These are phyloP conservation scores for Leishmania gerbilli DNA, from an alignment of 208 protist genomes.

Conservation along the genomic window DNA sequence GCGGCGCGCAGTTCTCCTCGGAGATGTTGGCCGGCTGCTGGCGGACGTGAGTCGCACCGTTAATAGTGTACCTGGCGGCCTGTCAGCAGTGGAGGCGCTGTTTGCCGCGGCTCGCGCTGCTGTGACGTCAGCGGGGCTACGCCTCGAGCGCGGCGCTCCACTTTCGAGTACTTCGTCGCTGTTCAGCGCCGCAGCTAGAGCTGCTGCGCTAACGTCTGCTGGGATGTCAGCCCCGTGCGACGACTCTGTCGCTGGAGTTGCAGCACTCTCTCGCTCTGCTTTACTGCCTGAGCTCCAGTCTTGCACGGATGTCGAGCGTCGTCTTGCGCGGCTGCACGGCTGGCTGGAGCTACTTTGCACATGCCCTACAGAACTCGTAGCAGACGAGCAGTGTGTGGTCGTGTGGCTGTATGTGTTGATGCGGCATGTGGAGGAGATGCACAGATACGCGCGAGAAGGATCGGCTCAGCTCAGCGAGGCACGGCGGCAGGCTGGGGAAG, in stretches of 20 bases:
- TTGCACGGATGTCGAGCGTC: background rate
- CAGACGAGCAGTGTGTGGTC: conserved; percentile 11
- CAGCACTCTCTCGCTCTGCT: background rate
- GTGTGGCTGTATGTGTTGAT: conserved; percentile 29
- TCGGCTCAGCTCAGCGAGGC: background rate
- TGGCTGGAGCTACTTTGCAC: conserved; percentile 22
- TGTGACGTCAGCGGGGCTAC: conserved; percentile 1
- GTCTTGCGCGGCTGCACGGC: conserved; percentile 4
- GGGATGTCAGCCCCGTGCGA: background rate
- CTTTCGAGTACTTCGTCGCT: background rate
- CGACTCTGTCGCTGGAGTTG: background rate
- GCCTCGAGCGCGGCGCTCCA: background rate
- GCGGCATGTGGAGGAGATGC: conserved; percentile 29
- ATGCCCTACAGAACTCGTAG: conserved; percentile 12
- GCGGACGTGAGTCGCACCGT: background rate
- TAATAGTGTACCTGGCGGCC: background rate
- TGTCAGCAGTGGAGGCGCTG: background rate
- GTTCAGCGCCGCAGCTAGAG: background rate
- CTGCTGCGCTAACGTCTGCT: background rate
- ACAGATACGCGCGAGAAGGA: background rate
- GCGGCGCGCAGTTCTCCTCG: background rate
- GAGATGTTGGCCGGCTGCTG: conserved; percentile 3
- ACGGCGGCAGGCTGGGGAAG: background rate
- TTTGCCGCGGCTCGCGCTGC: background rate
- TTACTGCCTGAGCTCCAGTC: background rate